Evolutionary conservation across 2,329 filamentous ascomycete genomes (phyloP).

Genomic region (Hypomyces perniciosus): DNA sequence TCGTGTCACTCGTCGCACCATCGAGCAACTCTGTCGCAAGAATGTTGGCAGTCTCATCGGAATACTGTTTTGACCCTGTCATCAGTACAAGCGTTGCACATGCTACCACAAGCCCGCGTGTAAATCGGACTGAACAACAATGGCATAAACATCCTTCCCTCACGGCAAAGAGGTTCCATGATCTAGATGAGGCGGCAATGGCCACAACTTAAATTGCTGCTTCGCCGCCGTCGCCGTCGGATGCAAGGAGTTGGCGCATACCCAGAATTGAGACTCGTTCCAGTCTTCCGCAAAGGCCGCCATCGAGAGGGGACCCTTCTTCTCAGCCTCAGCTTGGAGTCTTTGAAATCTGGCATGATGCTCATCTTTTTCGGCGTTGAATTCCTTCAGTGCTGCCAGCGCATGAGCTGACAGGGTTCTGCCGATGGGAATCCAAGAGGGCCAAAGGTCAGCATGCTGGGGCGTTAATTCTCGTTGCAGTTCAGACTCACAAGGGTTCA

Average conservation of each 20-base stretch:
- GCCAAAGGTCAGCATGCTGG: neutral
- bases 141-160: no score
- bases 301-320: constrained; percentile 50
- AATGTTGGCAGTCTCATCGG: constrained; percentile 60
- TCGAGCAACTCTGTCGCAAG: constrained; percentile 61
- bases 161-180: no score
- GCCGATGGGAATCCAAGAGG: neutral
- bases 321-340: constrained; percentile 56
- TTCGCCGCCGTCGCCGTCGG: neutral
- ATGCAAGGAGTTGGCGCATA: constrained; percentile 30
- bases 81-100: neutral
- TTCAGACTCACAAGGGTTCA: constrained; percentile 40
- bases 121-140: neutral
- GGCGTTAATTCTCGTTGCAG: neutral
- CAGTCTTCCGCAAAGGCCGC: constrained; percentile 72
- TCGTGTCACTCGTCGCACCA: constrained; percentile 49
- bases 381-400: constrained; percentile 64
- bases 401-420: constrained; percentile 58
- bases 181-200: no score
- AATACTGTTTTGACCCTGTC: constrained; percentile 46
- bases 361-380: constrained; percentile 67
- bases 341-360: constrained; percentile 61
- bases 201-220: neutral
- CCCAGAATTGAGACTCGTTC: constrained; percentile 82
- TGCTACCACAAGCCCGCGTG: neutral